Evolutionary conservation across 129 eudicot genomes (phyloP).

Genomic region (Centella asiatica): DNA sequence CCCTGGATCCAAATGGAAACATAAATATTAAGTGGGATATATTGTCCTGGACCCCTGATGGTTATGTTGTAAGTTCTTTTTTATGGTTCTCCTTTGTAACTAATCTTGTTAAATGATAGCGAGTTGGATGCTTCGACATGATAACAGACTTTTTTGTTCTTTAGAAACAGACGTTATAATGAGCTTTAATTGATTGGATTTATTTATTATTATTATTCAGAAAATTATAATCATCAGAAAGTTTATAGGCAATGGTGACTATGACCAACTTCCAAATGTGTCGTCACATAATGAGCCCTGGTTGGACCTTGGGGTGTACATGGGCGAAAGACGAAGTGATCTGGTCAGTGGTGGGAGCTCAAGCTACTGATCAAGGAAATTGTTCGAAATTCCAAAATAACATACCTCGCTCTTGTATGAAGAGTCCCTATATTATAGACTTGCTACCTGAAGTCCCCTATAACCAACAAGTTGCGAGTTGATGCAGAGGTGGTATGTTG

Average conservation of each 20-base stretch:
- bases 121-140: slow-evolving; percentile 12
- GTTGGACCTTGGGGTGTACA: slow-evolving; percentile 48
- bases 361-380: slow-evolving; percentile 42
- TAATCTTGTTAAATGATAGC: too few relatives aligned
- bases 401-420: slow-evolving; percentile 36
- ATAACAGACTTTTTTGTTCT: too few relatives aligned
- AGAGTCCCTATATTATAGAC: slow-evolving; percentile 33
- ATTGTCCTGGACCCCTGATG: slow-evolving; percentile 70
- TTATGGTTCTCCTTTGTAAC: neutral
- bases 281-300: slow-evolving; percentile 32
- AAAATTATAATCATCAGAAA: neutral
- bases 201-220: too few relatives aligned
- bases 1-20: slow-evolving; percentile 67
- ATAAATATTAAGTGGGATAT: slow-evolving; percentile 78
- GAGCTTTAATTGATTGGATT: too few relatives aligned
- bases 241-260: slow-evolving; percentile 27
- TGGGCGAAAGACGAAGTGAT: slow-evolving; percentile 35
- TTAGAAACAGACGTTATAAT: too few relatives aligned
- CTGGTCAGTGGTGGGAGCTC: slow-evolving; percentile 42
- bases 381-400: slow-evolving; percentile 27
- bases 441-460: slow-evolving; percentile 26
- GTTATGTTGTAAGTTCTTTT: slow-evolving; percentile 7
- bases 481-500: slow-evolving; percentile 38
- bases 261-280: slow-evolving; percentile 38
- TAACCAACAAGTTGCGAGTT: slow-evolving; percentile 29